Base-by-base conservation (phyloP, 129 eudicot genomes). In the Helianthus tuberosus region DNA sequence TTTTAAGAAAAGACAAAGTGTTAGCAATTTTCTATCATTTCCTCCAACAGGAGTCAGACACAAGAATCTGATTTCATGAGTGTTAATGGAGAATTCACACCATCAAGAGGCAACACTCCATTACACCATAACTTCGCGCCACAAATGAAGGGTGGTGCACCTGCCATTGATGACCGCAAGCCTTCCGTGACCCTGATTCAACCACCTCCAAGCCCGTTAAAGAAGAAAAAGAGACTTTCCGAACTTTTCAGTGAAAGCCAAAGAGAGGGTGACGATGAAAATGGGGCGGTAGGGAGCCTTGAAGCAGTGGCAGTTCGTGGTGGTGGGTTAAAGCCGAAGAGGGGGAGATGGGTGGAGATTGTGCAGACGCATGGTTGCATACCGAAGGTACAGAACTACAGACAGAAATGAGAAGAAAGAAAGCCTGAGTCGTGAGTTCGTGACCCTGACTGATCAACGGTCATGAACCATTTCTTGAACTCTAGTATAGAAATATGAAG, bases 41-140 rank as follows among this genome's bases (percentile, higher is more conserved):
- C n/a, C n/a, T n/a, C n/a, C n/a, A n/a, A n/a, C n/a, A n/a, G n/a
- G n/a, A n/a, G n/a, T n/a, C n/a, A n/a, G n/a, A n/a, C n/a, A n/a
- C n/a, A n/a, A n/a, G n/a, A n/a, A n/a, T n/a, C n/a, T n/a, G n/a
- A n/a, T n/a, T n/a, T n/a, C n/a, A n/a, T n/a, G n/a, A n/a, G n/a
- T n/a, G n/a, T n/a, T n/a, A n/a, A n/a, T n/a, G n/a, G n/a, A 83
- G 91, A 86, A 74, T 86, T 83, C 62, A 80, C 90, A 15, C 88
- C 91, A 57, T 84, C 96, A 44, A 85, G 85, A 1, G 86, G 89
- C 49, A 89, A 27, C 61, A 86, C 96, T 9, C 96, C 96, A 2
- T 85, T 84, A 57, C 95, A 83, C 76, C 86, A 75, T 68, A 68
- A 59, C 47, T 81, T 84, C 79, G 29, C 75, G 60, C 79, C 59